Evolutionary conservation across 148 eudicot species (phyloP).

Genomic region (Rhododendron ovatum): DNA sequence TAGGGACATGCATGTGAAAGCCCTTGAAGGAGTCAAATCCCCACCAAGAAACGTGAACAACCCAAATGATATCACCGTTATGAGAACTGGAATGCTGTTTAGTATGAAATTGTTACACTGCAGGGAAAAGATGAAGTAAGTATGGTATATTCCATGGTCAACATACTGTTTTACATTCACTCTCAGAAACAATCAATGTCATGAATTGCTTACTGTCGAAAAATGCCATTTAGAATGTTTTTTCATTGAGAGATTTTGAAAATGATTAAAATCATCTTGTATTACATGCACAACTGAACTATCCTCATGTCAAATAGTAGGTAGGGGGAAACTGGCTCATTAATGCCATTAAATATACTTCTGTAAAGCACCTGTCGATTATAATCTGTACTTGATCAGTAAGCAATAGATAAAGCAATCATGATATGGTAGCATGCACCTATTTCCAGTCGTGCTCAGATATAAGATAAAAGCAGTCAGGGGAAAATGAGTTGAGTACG

Average conservation of each 20-base stretch:
- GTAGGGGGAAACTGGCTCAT: too few species aligned
- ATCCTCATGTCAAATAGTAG: not conserved
- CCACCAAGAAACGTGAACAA: slow-evolving; percentile 58
- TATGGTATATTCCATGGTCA: not conserved
- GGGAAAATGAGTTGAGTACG: not conserved
- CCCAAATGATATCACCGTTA: slow-evolving; percentile 45
- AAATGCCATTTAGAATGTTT: not conserved
- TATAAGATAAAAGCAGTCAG: not conserved
- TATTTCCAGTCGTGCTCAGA: not conserved
- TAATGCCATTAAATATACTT: too few species aligned
- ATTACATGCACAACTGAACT: not conserved
- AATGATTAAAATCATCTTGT: not conserved
- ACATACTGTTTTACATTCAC: not conserved
- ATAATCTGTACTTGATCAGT: too few species aligned
- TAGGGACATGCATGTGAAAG: slow-evolving; percentile 59
- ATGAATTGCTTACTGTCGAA: not conserved
- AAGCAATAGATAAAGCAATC: not conserved
- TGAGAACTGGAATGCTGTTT: slow-evolving; percentile 58
- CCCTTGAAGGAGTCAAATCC: slow-evolving; percentile 59
- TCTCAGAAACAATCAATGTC: not conserved
- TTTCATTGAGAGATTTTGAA: not conserved
- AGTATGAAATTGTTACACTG: slow-evolving; percentile 59
- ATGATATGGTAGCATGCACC: not conserved
- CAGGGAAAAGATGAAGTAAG: slow-evolving; percentile 2
- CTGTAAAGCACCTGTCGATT: too few species aligned